phyloP scores from a whole-genome alignment of 225 moss, liverwort and hornwort genomes.

The Pleurozium schreberi region DNA sequence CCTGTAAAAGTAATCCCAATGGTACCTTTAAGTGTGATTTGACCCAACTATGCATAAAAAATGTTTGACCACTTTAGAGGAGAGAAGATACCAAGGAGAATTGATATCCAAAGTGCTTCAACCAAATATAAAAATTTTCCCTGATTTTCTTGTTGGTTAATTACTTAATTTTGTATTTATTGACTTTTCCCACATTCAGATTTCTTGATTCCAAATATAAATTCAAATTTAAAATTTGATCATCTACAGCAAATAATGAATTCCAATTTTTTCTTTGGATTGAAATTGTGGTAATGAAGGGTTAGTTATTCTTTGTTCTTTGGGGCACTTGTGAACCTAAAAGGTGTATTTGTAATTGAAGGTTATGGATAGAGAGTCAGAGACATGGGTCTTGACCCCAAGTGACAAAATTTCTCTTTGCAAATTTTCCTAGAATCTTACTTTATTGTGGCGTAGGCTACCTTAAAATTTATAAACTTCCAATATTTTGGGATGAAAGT shows the following conservation, averaged over 20 bases:
- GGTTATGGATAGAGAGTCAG: background rate
- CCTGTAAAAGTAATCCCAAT: too few relatives aligned
- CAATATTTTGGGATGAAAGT: background rate
- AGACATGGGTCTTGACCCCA: rapidly evolving
- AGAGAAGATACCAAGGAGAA: background rate
- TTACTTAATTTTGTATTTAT: background rate
- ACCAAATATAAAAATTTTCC: too few relatives aligned
- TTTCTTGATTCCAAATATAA: background rate
- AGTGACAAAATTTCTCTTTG: background rate
- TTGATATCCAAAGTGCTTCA: background rate
- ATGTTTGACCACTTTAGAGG: background rate
- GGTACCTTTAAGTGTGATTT: too few relatives aligned
- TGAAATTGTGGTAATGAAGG: background rate
- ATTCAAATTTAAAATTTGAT: background rate
- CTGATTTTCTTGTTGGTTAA: background rate
- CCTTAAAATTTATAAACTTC: background rate
- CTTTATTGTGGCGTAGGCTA: background rate
- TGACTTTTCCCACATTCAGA: background rate
- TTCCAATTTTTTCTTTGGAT: background rate
- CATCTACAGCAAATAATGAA: background rate
- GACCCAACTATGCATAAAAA: background rate
- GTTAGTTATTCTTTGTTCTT: background rate
- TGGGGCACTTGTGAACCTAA: background rate
- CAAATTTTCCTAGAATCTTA: background rate
- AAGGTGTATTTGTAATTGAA: background rate